Percentiles rank a stretch among this genome's conserved stretches.
Evolutionary conservation across 1,139 yeast species (phyloP).

Genomic region (Kodamaea anthophila): DNA sequence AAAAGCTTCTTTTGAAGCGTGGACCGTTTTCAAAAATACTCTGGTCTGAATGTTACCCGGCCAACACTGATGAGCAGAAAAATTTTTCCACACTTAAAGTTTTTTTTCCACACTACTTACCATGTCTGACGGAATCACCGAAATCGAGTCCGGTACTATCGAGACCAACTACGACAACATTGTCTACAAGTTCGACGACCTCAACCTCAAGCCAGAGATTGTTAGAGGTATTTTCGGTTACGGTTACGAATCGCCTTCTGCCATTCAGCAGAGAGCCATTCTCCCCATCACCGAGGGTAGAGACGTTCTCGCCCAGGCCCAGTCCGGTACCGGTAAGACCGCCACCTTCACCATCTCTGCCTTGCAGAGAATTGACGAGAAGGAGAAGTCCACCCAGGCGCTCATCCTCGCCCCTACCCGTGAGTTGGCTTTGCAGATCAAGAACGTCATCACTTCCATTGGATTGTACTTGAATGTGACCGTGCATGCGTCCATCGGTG

Average conservation of each 20-base stretch:
- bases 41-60: too few relatives aligned
- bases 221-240: conserved; percentile 91
- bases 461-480: conserved; percentile 91
- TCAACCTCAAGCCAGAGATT: conserved; percentile 71
- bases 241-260: conserved; percentile 97
- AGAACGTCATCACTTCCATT: conserved; percentile 88
- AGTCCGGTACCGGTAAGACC: conserved; percentile 99
- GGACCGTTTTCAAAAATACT: too few relatives aligned
- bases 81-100: conserved; percentile 6
- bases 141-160: conserved; percentile 77
- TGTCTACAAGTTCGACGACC: conserved; percentile 83
- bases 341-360: conserved; percentile 98
- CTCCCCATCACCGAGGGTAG: conserved; percentile 93
- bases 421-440: conserved; percentile 97
- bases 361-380: conserved; percentile 84
- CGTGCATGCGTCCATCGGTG: conserved; percentile 98
- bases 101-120: conserved; percentile 13
- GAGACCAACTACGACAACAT: conserved; percentile 98
- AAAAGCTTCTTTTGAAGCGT: too few relatives aligned
- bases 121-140: conserved; percentile 62
- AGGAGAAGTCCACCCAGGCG: conserved; percentile 79
- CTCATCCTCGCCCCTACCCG: conserved; percentile 97
- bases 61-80: conserved; percentile 6
- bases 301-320: conserved; percentile 98
- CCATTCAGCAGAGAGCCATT: conserved; percentile 98